Evolutionary conservation across 805 yeast species (phyloP), one percentile per base, ranked within the genome.

Genomic region (Starmera dryadoides): DNA sequence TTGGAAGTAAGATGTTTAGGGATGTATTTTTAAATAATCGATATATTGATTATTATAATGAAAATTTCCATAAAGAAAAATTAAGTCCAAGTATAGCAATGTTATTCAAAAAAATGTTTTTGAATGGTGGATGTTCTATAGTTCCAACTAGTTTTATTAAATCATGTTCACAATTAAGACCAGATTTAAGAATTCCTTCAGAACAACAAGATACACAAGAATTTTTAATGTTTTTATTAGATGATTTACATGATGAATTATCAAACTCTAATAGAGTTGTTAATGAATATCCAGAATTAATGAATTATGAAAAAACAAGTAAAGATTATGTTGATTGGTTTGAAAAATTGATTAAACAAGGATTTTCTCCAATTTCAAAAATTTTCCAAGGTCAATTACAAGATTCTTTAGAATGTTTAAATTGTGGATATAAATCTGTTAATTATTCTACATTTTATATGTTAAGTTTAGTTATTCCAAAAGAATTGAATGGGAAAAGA

Each of bases 151-250:
- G 76, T 33, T 82, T 84, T 49, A 64, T 83, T 32, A 68, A 78
- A 34, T 57, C 65, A 2, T 62, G 80, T 37, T 59, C 74, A 18
- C 43, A 60, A 6, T 52, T 81, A 18, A 76, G 81, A 46, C 88
- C 88, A 0, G 86, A 80, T 49, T 69, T 82, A 39, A 63, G 66
- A 45, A 81, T 84, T 11, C 91, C 91, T 0, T 59, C 71, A 47
- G 86, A 81, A 49, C 94, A 85, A 50, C 93, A 85, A 52, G 94
- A 85, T 56, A 80, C 89, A 2, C 87, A 84, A 39, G 93, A 85
- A 49, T 82, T 82, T 50, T 58, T 85, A 33, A 67, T 82, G 55
- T 75, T 83, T 43, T 46, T 83, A 10, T 60, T 84, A 45, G 89
- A 81, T 51, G 68, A 77, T 44, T 55, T 85, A 11, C 91, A 85